Evolutionary conservation across 176 grass and related monocot species (phyloP).

Genomic region (Triticum aestivum): IWGSC_CS_RefSeq_v2.1 NC_057800.1:692746205-692746704

Average conservation of each 20-base stretch:
- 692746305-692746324: neutral
- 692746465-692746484: slow-evolving; percentile 1
- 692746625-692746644: neutral
- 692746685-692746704: neutral
- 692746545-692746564: neutral
- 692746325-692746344: neutral
- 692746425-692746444: neutral
- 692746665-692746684: neutral
- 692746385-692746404: neutral
- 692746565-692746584: slow-evolving; percentile 23
- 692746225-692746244: neutral
- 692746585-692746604: slow-evolving; percentile 10
- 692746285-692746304: neutral
- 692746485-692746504: neutral
- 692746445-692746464: neutral
- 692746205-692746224: neutral
- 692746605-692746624: neutral
- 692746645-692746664: neutral
- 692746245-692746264: neutral
- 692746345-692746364: neutral
- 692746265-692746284: neutral
- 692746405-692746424: neutral
- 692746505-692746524: slow-evolving; percentile 11
- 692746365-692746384: neutral
- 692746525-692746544: neutral